These are phyloP conservation scores for Groenewaldozyma salmanticensis DNA, from an alignment of 805 yeast species.

Conservation along the genomic window DNA sequence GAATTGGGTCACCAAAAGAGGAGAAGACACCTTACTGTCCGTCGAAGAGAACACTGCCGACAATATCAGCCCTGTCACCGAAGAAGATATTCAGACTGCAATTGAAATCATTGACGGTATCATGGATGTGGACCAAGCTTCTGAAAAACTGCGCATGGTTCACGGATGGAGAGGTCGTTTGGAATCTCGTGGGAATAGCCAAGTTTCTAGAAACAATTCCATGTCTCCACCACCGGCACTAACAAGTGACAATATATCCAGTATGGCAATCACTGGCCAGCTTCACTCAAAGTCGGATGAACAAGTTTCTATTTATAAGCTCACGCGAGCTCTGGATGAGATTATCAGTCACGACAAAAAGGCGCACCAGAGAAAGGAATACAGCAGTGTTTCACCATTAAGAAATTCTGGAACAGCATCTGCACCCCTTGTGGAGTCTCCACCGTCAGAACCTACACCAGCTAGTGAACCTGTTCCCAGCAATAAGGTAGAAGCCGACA, in stretches of 20 bases:
- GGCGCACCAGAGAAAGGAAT: background rate
- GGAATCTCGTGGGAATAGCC: slow-evolving; percentile 10
- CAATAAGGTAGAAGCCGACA: too few relatives aligned
- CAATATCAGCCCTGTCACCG: slow-evolving; percentile 24
- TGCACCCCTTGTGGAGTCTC: background rate
- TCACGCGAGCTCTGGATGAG: slow-evolving; percentile 26
- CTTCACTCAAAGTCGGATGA: slow-evolving; percentile 8
- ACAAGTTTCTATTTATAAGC: slow-evolving; percentile 19
- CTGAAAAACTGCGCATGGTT: slow-evolving; percentile 18
- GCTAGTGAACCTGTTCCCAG: too few relatives aligned
- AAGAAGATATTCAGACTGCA: slow-evolving; percentile 29
- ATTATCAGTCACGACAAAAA: slow-evolving; percentile 13
- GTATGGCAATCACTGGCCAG: background rate
- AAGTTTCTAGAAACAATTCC: slow-evolving; percentile 2
- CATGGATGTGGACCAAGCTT: slow-evolving; percentile 16
- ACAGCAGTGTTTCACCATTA: background rate
- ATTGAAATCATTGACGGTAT: slow-evolving; percentile 24
- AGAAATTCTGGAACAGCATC: background rate
- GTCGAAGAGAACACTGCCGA: slow-evolving; percentile 28
- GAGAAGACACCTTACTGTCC: slow-evolving; percentile 27
- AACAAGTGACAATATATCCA: slow-evolving; percentile 1
- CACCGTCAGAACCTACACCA: background rate
- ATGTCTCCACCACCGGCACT: slow-evolving; percentile 3
- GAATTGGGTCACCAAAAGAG: slow-evolving; percentile 44
- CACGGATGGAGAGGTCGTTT: slow-evolving; percentile 27